A percentile compares a stretch with the other conserved stretches of the same genome.
phyloP scores from a whole-genome alignment of 2,329 filamentous ascomycete species.

The Stromatinia cepivora region DNA sequence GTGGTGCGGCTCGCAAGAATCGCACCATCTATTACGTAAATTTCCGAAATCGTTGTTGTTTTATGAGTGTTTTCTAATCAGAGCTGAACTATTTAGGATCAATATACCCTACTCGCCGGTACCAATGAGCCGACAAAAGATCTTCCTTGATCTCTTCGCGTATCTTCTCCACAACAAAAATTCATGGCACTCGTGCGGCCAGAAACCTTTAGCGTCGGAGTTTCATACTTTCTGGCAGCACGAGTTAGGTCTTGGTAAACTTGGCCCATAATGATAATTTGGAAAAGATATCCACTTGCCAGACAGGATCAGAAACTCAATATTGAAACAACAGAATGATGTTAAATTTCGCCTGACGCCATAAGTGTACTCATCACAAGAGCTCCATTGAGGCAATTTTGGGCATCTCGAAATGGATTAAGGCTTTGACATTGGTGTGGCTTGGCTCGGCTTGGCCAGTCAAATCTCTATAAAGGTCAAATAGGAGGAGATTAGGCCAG shows the following conservation, averaged over 20 bases:
- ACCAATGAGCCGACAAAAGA: not conserved
- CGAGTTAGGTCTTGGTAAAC: not conserved
- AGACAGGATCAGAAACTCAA: not conserved
- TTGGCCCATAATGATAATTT: not conserved
- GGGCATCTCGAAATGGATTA: not conserved
- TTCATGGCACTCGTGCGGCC: not conserved
- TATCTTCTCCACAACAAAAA: constrained; percentile 15
- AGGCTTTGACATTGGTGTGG: not conserved
- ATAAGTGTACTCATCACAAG: not conserved
- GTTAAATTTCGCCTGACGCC: not conserved
- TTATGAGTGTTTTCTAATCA: not conserved
- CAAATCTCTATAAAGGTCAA: too few relatives aligned
- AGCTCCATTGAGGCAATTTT: not conserved
- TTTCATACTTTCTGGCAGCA: too few relatives aligned
- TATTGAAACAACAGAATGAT: not conserved
- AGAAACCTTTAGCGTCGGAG: too few relatives aligned
- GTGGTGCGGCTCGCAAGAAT: not conserved
- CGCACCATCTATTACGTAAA: not conserved
- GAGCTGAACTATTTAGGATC: not conserved
- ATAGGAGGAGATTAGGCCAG: too few relatives aligned
- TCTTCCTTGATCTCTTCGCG: not conserved
- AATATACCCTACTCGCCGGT: not conserved
- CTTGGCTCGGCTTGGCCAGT: too few relatives aligned
- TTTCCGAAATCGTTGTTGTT: not conserved
- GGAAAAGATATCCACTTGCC: not conserved